Base-by-base conservation (phyloP, 176 grass and related monocot species). In the Saccharum spontaneum region DNA sequence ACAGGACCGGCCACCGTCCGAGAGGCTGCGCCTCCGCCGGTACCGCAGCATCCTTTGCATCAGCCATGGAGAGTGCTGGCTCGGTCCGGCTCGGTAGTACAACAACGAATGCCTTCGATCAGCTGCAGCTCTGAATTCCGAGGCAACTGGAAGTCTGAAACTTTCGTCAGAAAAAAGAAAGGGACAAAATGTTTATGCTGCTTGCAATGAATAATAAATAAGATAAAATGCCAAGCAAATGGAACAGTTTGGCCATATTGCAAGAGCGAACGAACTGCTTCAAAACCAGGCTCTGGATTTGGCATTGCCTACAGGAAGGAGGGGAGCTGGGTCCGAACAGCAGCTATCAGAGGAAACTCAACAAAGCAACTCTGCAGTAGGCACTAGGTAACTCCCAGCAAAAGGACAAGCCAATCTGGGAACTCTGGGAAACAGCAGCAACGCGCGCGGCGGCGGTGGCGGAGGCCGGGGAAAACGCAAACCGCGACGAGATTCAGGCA, bases 1-100 rank as follows among this genome's bases (percentile, higher is more conserved):
- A 94, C 26, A 91, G 81, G 43, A 88, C 48, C 24, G 92, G 77
- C 71, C 82, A 91, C 85, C 92, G 85, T 71, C 87, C 84, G 0
- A 94, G 73, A 15, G 84, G 84, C 36, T 70, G 50, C 8, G 79
- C 75, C 24, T 87, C 59, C 59, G n/a, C 59, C n/a, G n/a, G 0
- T 23, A 26, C n/a, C n/a, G 59, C n/a, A 2, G 4, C 59, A 1
- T 62, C n/a, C 59, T 90, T 90, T 22, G 15, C 36, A 1, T 78
- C 67, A 0, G 44, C 83, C 88, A 90, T 90, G 57, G 79, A 3
- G n/a, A 26, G 7, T 33, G 50, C 59, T 5, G 0, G 14, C 13
- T 28, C 8, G 0, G 22, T 8, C 8, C 13, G 24, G 38, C 7
- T 38, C 0, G 59, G 49, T 10, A 52, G 71, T 0, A 2, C 18